Conservation (phyloP, 116 monocot species). For the Posidonia oceanica region DNA sequence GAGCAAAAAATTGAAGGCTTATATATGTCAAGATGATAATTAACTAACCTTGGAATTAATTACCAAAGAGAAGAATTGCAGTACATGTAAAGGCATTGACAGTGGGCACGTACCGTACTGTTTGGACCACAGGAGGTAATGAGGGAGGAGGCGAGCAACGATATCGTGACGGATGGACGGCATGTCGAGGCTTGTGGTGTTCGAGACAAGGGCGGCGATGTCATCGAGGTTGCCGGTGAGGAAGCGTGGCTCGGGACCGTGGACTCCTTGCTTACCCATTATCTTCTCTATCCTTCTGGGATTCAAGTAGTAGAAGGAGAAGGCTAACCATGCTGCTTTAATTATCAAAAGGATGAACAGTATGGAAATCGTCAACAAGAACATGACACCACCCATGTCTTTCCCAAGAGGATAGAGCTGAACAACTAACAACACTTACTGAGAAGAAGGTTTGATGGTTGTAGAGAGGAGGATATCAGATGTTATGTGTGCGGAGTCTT, state of each 20-base stretch:
- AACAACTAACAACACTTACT: too few relatives aligned
- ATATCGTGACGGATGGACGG: constrained; percentile 42
- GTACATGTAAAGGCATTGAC: too few relatives aligned
- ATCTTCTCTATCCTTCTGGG: constrained; percentile 40
- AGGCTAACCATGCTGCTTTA: constrained; percentile 35
- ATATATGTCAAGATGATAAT: too few relatives aligned
- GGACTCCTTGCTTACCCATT: constrained; percentile 68
- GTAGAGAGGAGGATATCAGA: too few relatives aligned
- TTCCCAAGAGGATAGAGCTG: too few relatives aligned
- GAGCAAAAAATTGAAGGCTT: too few relatives aligned
- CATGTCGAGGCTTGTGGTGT: constrained; percentile 60
- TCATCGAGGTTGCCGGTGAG: constrained; percentile 69
- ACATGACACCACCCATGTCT: background rate
- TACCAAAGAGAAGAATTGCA: too few relatives aligned
- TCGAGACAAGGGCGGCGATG: constrained; percentile 33
- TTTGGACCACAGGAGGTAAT: constrained; percentile 75
- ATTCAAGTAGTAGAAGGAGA: constrained; percentile 51
- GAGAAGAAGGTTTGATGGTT: too few relatives aligned
- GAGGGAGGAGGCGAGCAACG: constrained; percentile 77
- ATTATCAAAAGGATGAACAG: constrained; percentile 16
- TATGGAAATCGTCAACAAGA: background rate
- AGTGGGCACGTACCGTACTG: constrained; percentile 33
- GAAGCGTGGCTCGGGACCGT: constrained; percentile 48
- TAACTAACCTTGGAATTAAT: too few relatives aligned
- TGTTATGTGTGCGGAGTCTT: too few relatives aligned